phyloP scores from a whole-genome alignment of 805 yeast genomes.

The Grigorovia yakushimaensis region DNA sequence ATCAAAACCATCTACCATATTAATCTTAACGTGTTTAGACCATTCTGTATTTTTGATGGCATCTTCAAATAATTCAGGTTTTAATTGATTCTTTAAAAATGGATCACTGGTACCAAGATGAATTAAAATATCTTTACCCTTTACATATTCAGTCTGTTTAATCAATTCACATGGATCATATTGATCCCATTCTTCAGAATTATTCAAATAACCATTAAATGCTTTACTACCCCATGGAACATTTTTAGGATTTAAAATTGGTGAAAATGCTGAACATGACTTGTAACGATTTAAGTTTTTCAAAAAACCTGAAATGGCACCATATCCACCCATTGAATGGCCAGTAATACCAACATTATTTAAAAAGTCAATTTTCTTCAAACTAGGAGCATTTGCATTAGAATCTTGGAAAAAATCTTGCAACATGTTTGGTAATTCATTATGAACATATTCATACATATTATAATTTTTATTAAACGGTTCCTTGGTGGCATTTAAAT shows the following conservation, averaged over 20 bases:
- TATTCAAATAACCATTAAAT: slow-evolving; percentile 59
- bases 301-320: slow-evolving; percentile 67
- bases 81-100: slow-evolving; percentile 60
- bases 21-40: slow-evolving; percentile 49
- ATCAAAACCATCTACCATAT: slow-evolving; percentile 73
- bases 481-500: slow-evolving; percentile 68
- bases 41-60: slow-evolving; percentile 48
- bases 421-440: slow-evolving; percentile 56
- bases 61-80: slow-evolving; percentile 60
- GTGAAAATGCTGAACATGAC: slow-evolving; percentile 84
- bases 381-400: slow-evolving; percentile 24
- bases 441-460: slow-evolving; percentile 76
- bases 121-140: slow-evolving; percentile 57
- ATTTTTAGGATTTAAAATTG: slow-evolving; percentile 69
- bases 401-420: slow-evolving; percentile 25
- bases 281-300: slow-evolving; percentile 53
- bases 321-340: slow-evolving; percentile 98
- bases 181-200: slow-evolving; percentile 45
- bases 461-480: slow-evolving; percentile 67
- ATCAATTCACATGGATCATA: slow-evolving; percentile 77
- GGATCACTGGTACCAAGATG: slow-evolving; percentile 76
- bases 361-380: slow-evolving; percentile 50
- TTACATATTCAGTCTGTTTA: slow-evolving; percentile 30
- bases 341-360: slow-evolving; percentile 72
- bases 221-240: slow-evolving; percentile 87